These are phyloP conservation scores for Pouteria glomerata DNA, from an alignment of 148 eudicot species.

Conservation along the genomic window DNA sequence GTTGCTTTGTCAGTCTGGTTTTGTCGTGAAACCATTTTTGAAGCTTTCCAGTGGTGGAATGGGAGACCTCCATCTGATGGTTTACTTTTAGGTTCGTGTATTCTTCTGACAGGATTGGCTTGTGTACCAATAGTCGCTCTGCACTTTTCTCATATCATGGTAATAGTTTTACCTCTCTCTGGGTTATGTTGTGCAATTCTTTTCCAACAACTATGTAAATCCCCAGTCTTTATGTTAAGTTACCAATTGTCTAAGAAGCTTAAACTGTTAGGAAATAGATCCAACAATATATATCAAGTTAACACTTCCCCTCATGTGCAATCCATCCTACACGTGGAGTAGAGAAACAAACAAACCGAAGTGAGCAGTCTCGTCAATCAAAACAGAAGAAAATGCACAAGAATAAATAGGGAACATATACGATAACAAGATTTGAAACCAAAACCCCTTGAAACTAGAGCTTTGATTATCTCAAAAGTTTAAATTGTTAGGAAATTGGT, in stretches of 20 bases:
- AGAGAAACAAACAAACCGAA: no score
- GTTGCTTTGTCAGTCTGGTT: constrained; percentile 93
- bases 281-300: no score
- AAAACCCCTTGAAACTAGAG: no score
- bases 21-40: constrained; percentile 94
- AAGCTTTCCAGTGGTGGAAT: constrained; percentile 96
- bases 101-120: constrained; percentile 76
- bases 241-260: background rate
- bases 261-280: no score
- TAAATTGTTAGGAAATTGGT: no score
- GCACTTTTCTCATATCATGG: constrained; percentile 94
- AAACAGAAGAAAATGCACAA: no score
- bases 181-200: background rate
- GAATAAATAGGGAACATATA: no score
- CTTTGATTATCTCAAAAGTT: no score
- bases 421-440: no score
- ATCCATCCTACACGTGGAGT: no score
- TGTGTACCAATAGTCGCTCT: constrained; percentile 86
- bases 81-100: constrained; percentile 86
- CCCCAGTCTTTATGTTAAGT: background rate
- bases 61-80: constrained; percentile 96
- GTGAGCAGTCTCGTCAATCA: no score
- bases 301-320: no score
- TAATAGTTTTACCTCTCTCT: constrained; percentile 27
- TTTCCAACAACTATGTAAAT: background rate